phyloP scores from a whole-genome alignment of 371 early-diverging fungal species.

The Hamiltosporidium magnivora region DNA sequence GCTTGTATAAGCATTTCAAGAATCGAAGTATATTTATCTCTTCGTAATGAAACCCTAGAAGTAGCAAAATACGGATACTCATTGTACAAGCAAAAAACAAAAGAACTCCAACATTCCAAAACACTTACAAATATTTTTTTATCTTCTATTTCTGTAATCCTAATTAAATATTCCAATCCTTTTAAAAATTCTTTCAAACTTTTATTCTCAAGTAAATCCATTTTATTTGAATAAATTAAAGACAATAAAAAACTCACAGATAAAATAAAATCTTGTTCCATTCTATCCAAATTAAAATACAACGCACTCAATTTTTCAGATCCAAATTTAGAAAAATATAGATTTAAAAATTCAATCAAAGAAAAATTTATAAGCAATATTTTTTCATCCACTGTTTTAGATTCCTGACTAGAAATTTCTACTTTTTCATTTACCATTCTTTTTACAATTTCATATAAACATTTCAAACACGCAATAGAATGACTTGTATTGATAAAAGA shows the following conservation, averaged over 20 bases:
- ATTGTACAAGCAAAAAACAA: constrained; percentile 30
- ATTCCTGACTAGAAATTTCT: constrained; percentile 10
- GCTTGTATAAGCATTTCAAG: constrained; percentile 31
- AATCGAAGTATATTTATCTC: constrained; percentile 28
- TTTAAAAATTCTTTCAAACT: constrained; percentile 5
- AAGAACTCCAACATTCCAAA: constrained; percentile 33
- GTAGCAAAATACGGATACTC: constrained; percentile 36
- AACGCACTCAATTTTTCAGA: constrained; percentile 14
- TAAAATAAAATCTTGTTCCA: constrained; percentile 33
- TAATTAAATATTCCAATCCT: constrained; percentile 21
- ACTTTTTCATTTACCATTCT: constrained; percentile 6
- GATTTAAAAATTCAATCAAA: constrained; percentile 37
- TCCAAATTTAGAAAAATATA: constrained; percentile 44
- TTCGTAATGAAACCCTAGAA: constrained; percentile 24
- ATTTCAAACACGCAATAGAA: constrained; percentile 17
- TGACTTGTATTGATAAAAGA: constrained; percentile 20
- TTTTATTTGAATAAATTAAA: constrained; percentile 15
- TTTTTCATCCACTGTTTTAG: no score
- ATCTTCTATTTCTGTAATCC: constrained; percentile 30
- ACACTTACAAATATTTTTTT: constrained; percentile 21
- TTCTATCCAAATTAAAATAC: constrained; percentile 24
- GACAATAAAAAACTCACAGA: constrained; percentile 21
- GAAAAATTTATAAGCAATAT: constrained; percentile 9
- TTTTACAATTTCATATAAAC: constrained; percentile 39
- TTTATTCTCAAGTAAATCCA: constrained; percentile 8